Percentiles rank a stretch among this genome's conserved stretches.
phyloP scores from a whole-genome alignment of 2,329 filamentous ascomycete genomes.

The Phyllosticta capitalensis region DNA sequence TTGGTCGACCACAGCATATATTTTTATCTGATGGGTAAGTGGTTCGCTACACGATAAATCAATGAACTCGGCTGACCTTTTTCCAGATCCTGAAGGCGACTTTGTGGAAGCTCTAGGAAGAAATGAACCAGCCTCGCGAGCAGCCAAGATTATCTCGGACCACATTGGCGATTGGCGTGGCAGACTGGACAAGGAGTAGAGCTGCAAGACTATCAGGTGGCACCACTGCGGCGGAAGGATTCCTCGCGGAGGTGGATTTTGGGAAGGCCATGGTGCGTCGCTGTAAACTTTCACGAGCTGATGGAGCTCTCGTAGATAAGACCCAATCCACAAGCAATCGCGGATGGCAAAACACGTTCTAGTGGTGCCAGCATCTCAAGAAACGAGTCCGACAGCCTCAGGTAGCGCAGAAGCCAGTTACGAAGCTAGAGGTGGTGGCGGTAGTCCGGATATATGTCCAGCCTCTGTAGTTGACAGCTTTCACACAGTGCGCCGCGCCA shows the following conservation, averaged over 20 bases:
- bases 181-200: slow-evolving; percentile 38
- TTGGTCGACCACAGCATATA: slow-evolving; percentile 98
- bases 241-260: background rate
- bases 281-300: background rate
- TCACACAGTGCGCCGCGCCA: too few species aligned
- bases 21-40: slow-evolving; percentile 87
- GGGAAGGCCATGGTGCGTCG: background rate
- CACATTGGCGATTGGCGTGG: slow-evolving; percentile 74
- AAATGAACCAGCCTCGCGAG: slow-evolving; percentile 84
- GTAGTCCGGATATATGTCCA: background rate
- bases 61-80: slow-evolving; percentile 15
- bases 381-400: background rate
- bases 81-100: slow-evolving; percentile 82
- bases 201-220: background rate
- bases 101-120: slow-evolving; percentile 95
- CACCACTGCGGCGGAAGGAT: background rate
- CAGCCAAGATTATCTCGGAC: slow-evolving; percentile 70
- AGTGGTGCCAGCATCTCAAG: background rate
- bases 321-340: background rate
- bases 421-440: background rate
- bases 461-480: background rate
- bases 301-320: background rate
- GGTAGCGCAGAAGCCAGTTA: background rate
- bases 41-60: slow-evolving; percentile 12
- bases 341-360: background rate